Conservation (phyloP, 371 early-diverging fungal genomes). For the Dinochytrium kinnereticum region DNA sequence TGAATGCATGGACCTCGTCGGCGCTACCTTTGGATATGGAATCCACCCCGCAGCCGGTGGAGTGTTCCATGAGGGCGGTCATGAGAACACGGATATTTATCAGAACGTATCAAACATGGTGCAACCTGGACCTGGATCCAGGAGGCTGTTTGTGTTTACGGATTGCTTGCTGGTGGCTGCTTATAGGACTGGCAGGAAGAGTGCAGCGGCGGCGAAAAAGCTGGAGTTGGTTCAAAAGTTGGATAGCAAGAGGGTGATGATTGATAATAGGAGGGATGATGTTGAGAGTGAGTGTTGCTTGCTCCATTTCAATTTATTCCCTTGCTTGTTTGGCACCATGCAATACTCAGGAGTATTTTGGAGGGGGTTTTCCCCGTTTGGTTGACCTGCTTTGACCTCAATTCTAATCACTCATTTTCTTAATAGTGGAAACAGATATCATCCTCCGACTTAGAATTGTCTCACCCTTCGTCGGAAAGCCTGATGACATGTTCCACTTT, state of each 20-base stretch:
- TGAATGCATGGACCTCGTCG: slow-evolving; percentile 12
- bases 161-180: slow-evolving; percentile 21
- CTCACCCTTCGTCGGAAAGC: background rate
- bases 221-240: slow-evolving; percentile 22
- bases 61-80: background rate
- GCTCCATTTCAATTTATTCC: background rate
- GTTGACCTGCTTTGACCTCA: too few species aligned
- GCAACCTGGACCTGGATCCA: background rate
- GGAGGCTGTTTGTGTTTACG: slow-evolving; percentile 11
- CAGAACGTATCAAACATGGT: slow-evolving; percentile 8
- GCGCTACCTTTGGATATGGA: slow-evolving; percentile 3
- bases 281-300: background rate
- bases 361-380: too few species aligned
- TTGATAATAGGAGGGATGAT: background rate
- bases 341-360: too few species aligned
- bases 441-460: slow-evolving; percentile 4
- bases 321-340: too few species aligned
- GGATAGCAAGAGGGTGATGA: background rate
- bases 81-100: background rate
- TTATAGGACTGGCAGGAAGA: slow-evolving; percentile 3
- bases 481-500: slow-evolving; percentile 13
- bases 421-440: slow-evolving; percentile 10
- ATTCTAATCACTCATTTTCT: background rate
- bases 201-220: slow-evolving; percentile 1
- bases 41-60: background rate